Evolutionary conservation across 1,284 basidiomycete genomes (phyloP), one percentile per base, ranked within the genome.

Genomic region (Rhodotorula sp.): DNA sequence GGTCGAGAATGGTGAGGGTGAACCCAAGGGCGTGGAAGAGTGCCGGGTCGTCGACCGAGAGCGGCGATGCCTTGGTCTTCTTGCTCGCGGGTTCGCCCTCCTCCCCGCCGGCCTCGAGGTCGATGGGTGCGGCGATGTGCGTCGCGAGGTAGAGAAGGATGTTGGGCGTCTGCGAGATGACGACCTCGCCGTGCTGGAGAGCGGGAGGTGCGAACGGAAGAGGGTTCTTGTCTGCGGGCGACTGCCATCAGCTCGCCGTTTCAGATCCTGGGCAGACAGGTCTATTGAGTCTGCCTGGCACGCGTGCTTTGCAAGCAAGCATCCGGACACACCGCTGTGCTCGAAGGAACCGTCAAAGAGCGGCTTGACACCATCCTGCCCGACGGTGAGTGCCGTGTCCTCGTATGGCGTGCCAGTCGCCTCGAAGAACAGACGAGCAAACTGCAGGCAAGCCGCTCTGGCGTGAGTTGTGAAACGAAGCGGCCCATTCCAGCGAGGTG

Each of bases 1-100:
- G 72, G 74, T 86, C 85, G 62, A 82, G 76, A 1, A 82, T 80
- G 12, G 85, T 86, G 25, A 84, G 76, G 21, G 82, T 80, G 21
- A 86, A 78, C 78, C 84, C 84, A 64, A 82, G 48, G 9, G 60
- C 57, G 34, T 76, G 74, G 60, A 67, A 76, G 12, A 82, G 82
- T 5, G 82, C 82, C 48, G 86, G 79, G 74, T 84, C 84, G 74
- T 80, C 78, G 56, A 86, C 78, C 68, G 85, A 84, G 42, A 80
- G 82, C 0, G 82, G 79, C 21, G 84, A 84, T 77, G 85, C 83
- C 54, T 82, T 83, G 70, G 83, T 53, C 45, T 68, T 74, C 49
- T 70, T 68, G 21, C 57, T 64, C 14, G 71, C 63, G 34, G 75
- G 72, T 27, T 66, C 62, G 25, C 42, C 56, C 12, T 67, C 66